Evolutionary conservation across 1,139 yeast species (phyloP), one percentile per base, ranked within the genome.

Genomic region (Magnusiomyces sp.): DNA sequence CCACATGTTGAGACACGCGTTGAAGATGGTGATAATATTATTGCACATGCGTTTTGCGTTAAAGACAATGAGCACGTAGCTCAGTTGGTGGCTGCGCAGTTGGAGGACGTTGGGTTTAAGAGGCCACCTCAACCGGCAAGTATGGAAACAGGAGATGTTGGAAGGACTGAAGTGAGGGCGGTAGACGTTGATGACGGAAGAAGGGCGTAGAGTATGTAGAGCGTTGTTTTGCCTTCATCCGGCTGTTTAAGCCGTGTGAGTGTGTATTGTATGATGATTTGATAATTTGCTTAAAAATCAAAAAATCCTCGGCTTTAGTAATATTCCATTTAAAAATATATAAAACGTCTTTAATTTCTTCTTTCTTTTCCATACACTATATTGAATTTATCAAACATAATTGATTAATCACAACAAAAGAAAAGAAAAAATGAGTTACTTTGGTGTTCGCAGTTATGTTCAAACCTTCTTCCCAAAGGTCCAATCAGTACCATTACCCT

Each of bases 11-110:
- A 55, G 54, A 37, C 56, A 43, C 45, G 53, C 53, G 43, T 56
- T 49, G 49, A 59, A 31, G 68, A 70, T 1, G 68, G 66, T 39
- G 60, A 61, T 19, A 64, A 65, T 32, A 34, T 34, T 49, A 76
- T 79, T 33, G 66, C 71, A 7, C 86, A 80, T 59, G 73, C 80
- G 51, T 80, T 80, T 59, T 79, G 84, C 59, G 75, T 80, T 6
- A 68, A 71, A 49, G 79, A 78, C 56, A 76, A 77, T 58, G 71
- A 69, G 37, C 73, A 71, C 60, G 77, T 79, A 61, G 76, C 81
- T 6, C 59, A 64, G 5, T 66, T 76, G 11, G 76, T 81, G 1
- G 52, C 59, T 9, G 55, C 51, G 19, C 48, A 49, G 39, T 46
- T 51, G 14, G 37, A 27, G 5, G 43, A 48, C 14, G 19, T 37